Evolutionary conservation across 148 eudicot species (phyloP).

Genomic region (Fagopyrum tataricum): DNA sequence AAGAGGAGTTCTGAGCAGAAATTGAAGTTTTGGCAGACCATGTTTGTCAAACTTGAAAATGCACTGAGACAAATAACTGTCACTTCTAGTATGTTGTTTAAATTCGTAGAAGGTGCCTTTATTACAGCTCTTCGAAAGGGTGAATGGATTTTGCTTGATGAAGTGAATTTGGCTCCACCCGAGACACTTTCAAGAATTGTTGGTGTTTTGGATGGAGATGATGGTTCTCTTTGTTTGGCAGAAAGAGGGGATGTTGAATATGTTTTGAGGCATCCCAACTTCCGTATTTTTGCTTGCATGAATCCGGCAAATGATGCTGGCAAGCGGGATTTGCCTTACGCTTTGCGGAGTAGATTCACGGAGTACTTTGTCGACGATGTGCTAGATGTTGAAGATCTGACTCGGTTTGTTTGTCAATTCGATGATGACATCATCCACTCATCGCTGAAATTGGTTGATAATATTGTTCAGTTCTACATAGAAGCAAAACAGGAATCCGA

Average conservation of each 20-base stretch:
- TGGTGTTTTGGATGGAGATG: slow-evolving; percentile 91
- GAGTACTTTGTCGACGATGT: slow-evolving; percentile 91
- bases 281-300: slow-evolving; percentile 97
- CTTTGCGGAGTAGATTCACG: slow-evolving; percentile 75
- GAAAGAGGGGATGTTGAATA: slow-evolving; percentile 84
- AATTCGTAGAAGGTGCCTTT: slow-evolving; percentile 95
- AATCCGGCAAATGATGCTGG: slow-evolving; percentile 99
- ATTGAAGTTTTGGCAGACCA: slow-evolving; percentile 47
- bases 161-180: slow-evolving; percentile 93
- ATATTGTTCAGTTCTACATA: slow-evolving; percentile 69
- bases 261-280: slow-evolving; percentile 57
- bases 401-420: slow-evolving; percentile 56
- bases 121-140: slow-evolving; percentile 81
- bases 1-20: slow-evolving; percentile 51
- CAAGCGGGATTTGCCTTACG: slow-evolving; percentile 81
- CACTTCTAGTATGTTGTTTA: slow-evolving; percentile 83
- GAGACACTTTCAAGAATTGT: slow-evolving; percentile 90
- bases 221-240: slow-evolving; percentile 85
- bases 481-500: slow-evolving; percentile 80
- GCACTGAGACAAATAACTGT: slow-evolving; percentile 51
- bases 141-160: slow-evolving; percentile 97
- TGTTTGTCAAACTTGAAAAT: slow-evolving; percentile 54
- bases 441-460: slow-evolving; percentile 29
- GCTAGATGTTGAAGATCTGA: slow-evolving; percentile 70
- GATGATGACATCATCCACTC: slow-evolving; percentile 37